A percentile compares a stretch with the other conserved stretches of the same genome.
These are phyloP conservation scores for Globisporangium irregulare DNA, from an alignment of 352 stramenopile species.

Conservation along the genomic window DNA sequence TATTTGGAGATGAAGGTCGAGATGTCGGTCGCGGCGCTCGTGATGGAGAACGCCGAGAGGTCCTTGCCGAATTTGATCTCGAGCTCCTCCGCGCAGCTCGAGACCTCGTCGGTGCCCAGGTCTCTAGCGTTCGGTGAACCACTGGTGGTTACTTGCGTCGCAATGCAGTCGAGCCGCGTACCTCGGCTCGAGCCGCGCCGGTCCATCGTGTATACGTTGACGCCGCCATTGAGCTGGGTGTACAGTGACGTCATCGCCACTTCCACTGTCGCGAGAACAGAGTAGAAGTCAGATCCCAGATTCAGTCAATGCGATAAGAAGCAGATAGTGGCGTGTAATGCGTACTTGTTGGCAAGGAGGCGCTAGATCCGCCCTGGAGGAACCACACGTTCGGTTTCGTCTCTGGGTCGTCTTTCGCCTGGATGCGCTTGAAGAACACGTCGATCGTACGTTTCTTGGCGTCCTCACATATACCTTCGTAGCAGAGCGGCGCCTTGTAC, in stretches of 20 bases:
- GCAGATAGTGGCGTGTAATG: neutral
- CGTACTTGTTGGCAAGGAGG: neutral
- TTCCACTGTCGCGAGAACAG: no score
- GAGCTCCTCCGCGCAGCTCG: slow-evolving; percentile 29
- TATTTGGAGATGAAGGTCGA: no score
- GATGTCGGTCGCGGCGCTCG: no score
- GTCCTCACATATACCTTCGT: slow-evolving; percentile 31
- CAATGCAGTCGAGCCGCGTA: slow-evolving; percentile 27
- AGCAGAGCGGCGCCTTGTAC: slow-evolving; percentile 33
- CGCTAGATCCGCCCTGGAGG: slow-evolving; percentile 43
- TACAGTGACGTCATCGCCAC: slow-evolving; percentile 32
- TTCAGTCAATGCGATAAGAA: neutral
- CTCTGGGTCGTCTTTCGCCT: slow-evolving; percentile 11
- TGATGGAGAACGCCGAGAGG: no score
- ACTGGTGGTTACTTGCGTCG: slow-evolving; percentile 22
- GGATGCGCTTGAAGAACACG: slow-evolving; percentile 46
- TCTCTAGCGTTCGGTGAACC: slow-evolving; percentile 21
- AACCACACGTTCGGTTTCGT: slow-evolving; percentile 33
- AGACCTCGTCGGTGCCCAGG: slow-evolving; percentile 23
- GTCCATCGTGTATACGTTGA: slow-evolving; percentile 50
- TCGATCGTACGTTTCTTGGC: slow-evolving; percentile 32
- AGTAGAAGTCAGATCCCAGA: no score
- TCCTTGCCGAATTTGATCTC: slow-evolving; percentile 28
- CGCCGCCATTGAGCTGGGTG: slow-evolving; percentile 22
- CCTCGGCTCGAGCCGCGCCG: slow-evolving; percentile 42